Conservation (phyloP, 208 protist species). For the Acanthamoeba triangularis region DNA sequence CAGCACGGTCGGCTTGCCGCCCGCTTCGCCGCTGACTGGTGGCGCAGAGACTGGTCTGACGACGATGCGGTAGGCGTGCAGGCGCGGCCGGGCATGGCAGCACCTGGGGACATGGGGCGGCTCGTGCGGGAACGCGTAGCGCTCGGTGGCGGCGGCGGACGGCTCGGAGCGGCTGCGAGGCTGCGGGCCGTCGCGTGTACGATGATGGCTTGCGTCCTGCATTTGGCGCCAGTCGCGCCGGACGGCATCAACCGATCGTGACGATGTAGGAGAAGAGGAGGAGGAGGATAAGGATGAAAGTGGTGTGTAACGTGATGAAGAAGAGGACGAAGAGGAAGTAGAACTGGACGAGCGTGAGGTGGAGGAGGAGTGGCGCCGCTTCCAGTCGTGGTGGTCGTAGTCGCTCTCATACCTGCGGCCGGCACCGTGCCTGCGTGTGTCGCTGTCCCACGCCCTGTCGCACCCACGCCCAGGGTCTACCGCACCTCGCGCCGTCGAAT, state of each 20-base stretch:
- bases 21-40: not conserved
- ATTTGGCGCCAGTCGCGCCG: not conserved
- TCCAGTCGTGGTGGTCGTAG: no score
- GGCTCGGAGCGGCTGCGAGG: no score
- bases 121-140: not conserved
- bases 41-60: not conserved
- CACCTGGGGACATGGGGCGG: not conserved
- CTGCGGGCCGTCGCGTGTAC: no score
- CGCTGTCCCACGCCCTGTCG: no score
- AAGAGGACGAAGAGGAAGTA: no score
- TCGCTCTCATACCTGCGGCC: no score
- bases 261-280: not conserved
- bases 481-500: no score
- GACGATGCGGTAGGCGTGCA: conserved; percentile 20
- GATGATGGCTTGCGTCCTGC: not conserved
- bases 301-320: no score
- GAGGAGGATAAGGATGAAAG: not conserved
- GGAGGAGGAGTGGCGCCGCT: no score
- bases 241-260: not conserved
- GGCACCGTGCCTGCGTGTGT: no score
- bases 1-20: not conserved
- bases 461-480: not conserved
- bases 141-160: not conserved
- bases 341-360: no score
- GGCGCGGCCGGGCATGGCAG: not conserved